Base-by-base conservation (phyloP, 2,329 filamentous ascomycete species). In the Knoxdaviesia proteae region DNA sequence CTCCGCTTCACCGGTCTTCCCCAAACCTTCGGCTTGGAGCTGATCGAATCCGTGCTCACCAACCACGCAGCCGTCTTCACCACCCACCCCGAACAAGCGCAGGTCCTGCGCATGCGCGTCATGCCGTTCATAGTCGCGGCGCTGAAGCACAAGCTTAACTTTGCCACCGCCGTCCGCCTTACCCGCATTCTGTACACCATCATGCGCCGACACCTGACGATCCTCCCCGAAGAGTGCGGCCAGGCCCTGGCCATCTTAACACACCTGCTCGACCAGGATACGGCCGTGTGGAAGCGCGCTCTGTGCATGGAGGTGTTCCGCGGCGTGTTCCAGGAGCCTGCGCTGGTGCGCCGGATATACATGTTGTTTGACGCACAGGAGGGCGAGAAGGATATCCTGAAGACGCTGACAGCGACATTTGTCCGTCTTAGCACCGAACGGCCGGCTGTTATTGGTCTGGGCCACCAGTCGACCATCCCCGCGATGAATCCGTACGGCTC, bases 391-490 rank as follows among this genome's bases (percentile, higher is more conserved):
- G 68, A 78, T 41, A 74, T 96, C 20, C 63, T 98, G 29, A 80
- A 82, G 51, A 80, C 86, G 45, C 67, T 94, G 46, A 80, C 90
- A 47, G 82, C 84, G 7, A 79, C 81, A 0, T 87, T 98, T 54
- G 90, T 96, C n/a, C 76, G 86, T 9, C 64, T 96, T 6, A 88
- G 88, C 43, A 86, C 86, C 0, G 90, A 98, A 54, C 94, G 86
- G 53, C 90, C 90, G 1, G 65, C 73, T 0, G 67, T 93, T 31
- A 96, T 98, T 47, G 90, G 90, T 0, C 71, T 96, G 3, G 80
- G 87, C 5, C 78, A 83, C 47, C 84, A 93, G 50, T 96, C 90
- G 1, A 87, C 84, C 0, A 73, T 88, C 34, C 86, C 90, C 5
- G 69, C 71, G 0, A 68, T 70, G 6, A 67, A 65, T 37, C 69